Conservation (phyloP, 805 yeast genomes). For the Kregervanrija fluxuum region DNA sequence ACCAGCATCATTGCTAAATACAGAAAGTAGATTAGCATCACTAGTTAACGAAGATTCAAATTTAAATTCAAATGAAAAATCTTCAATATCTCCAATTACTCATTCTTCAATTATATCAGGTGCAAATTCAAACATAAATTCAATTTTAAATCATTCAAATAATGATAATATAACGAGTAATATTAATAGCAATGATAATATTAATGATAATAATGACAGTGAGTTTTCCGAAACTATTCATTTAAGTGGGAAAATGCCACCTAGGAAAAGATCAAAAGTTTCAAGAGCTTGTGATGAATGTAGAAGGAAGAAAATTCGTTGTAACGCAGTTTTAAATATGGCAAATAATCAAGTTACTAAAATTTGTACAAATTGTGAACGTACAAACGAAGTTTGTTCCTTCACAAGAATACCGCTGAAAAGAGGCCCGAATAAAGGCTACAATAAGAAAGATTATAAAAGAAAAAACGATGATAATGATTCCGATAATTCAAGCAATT, state of each 20-base stretch:
- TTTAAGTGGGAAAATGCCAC: slow-evolving; percentile 11
- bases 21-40: too few relatives aligned
- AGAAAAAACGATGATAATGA: too few relatives aligned
- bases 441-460: slow-evolving; percentile 17
- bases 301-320: slow-evolving; percentile 62
- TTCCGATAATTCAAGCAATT: not conserved
- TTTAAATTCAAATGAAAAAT: too few relatives aligned
- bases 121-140: not conserved
- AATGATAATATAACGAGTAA: not conserved
- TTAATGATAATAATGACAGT: not conserved
- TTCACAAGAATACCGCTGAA: slow-evolving; percentile 68
- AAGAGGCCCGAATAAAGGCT: slow-evolving; percentile 76
- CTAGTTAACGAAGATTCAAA: too few relatives aligned
- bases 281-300: slow-evolving; percentile 81
- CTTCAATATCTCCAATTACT: too few relatives aligned
- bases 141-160: slow-evolving; percentile 6
- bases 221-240: not conserved
- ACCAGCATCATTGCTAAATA: too few relatives aligned
- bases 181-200: not conserved
- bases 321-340: slow-evolving; percentile 51
- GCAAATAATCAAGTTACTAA: slow-evolving; percentile 41
- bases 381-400: slow-evolving; percentile 53
- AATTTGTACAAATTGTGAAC: slow-evolving; percentile 55
- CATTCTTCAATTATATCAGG: too few relatives aligned
- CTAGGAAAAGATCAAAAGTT: slow-evolving; percentile 60